Percentiles rank a stretch among this genome's conserved stretches.
Conservation (phyloP, 129 eudicot species). For the Artemisia argyi region DNA sequence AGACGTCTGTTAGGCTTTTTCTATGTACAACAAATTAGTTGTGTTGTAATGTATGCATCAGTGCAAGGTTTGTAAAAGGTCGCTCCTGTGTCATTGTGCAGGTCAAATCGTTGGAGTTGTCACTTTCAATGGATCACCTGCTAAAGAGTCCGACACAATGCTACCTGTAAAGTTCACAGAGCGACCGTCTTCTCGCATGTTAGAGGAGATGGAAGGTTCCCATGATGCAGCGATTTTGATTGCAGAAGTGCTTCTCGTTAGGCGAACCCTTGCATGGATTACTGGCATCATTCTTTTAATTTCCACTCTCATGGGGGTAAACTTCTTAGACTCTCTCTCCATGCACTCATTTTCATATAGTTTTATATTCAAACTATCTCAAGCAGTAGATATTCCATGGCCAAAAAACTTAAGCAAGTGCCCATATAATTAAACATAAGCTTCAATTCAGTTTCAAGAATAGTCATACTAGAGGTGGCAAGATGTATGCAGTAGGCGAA, state of each 20-base stretch:
- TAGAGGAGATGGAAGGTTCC: slow-evolving; percentile 47
- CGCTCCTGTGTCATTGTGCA: slow-evolving; percentile 25
- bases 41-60: neutral
- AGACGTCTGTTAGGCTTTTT: neutral
- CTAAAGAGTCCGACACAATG: slow-evolving; percentile 38
- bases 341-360: neutral
- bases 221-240: slow-evolving; percentile 21
- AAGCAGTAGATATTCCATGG: neutral
- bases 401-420: neutral
- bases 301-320: slow-evolving; percentile 89
- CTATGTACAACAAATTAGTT: neutral
- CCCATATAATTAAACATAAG: neutral
- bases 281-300: slow-evolving; percentile 81
- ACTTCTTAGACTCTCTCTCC: slow-evolving; percentile 9
- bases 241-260: slow-evolving; percentile 67
- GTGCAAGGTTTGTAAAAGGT: neutral
- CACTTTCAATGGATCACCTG: slow-evolving; percentile 30
- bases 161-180: slow-evolving; percentile 46
- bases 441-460: neutral
- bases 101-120: slow-evolving; percentile 81
- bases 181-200: slow-evolving; percentile 49
- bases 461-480: neutral
- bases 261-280: slow-evolving; percentile 81
- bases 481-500: too few relatives aligned
- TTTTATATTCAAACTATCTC: neutral